Evolutionary conservation across 306 rosid genomes (phyloP).

Genomic region (Cicer bijugum): DNA sequence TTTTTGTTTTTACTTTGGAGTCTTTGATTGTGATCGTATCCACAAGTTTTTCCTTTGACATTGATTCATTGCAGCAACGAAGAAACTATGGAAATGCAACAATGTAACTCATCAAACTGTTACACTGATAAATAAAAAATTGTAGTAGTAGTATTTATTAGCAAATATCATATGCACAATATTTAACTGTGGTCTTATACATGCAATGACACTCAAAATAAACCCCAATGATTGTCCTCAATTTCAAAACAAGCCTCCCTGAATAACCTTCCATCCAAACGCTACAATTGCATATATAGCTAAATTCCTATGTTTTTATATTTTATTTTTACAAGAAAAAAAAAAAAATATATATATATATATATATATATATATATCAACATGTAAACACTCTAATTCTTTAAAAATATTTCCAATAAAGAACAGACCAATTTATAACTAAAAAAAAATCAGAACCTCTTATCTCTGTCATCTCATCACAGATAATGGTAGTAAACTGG

Average conservation of each 20-base stretch:
- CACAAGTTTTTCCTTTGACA: neutral
- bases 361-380: neutral
- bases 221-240: neutral
- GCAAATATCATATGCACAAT: no score
- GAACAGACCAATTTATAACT: neutral
- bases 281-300: constrained; percentile 17
- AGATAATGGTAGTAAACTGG: constrained; percentile 42
- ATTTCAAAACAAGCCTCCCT: constrained; percentile 9
- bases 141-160: no score
- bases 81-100: no score
- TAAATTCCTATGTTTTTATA: constrained; percentile 11
- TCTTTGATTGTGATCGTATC: neutral
- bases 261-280: constrained; percentile 9
- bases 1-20: neutral
- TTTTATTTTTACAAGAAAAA: constrained; percentile 10
- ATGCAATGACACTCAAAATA: no score
- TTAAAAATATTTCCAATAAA: neutral
- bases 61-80: neutral
- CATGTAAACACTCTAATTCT: constrained; percentile 25
- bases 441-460: neutral
- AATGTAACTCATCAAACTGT: no score
- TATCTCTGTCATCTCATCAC: constrained; percentile 3
- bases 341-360: no score
- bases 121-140: no score
- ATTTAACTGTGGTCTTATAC: no score